Evolutionary conservation across 2,329 filamentous ascomycete species (phyloP).

Genomic region (Cercospora sojina): DNA sequence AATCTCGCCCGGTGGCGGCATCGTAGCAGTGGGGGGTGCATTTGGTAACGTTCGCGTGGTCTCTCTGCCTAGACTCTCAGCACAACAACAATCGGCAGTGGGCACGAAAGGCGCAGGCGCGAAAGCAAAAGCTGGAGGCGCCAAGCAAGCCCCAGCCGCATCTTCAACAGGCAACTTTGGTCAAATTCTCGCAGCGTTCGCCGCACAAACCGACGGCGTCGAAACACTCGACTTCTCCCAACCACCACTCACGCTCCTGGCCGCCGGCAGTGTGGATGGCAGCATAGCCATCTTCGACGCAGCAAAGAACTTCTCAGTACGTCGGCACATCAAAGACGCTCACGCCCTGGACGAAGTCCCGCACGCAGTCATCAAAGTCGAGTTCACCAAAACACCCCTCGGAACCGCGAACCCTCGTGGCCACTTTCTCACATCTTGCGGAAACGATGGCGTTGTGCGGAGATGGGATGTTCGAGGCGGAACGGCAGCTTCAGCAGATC

Average conservation of each 20-base stretch:
- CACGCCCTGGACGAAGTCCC: slow-evolving; percentile 67
- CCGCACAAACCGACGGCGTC: slow-evolving; percentile 75
- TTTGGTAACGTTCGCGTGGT: slow-evolving; percentile 83
- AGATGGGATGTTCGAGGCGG: slow-evolving; percentile 80
- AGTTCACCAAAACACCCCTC: slow-evolving; percentile 65
- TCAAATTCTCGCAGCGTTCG: slow-evolving; percentile 77
- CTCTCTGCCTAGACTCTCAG: slow-evolving; percentile 67
- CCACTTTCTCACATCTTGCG: slow-evolving; percentile 80
- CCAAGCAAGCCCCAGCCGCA: slow-evolving; percentile 44
- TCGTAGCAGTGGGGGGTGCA: slow-evolving; percentile 84
- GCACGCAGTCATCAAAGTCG: slow-evolving; percentile 79
- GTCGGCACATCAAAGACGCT: slow-evolving; percentile 75
- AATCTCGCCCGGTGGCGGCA: slow-evolving; percentile 73
- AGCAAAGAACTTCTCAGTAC: slow-evolving; percentile 79
- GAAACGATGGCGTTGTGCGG: slow-evolving; percentile 87
- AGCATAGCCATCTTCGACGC: slow-evolving; percentile 84
- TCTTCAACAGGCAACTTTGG: slow-evolving; percentile 57
- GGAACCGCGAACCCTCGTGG: slow-evolving; percentile 35
- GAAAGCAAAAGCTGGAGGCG: slow-evolving; percentile 50
- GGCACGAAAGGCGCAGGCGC: slow-evolving; percentile 48
- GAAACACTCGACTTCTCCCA: slow-evolving; percentile 70
- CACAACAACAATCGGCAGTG: slow-evolving; percentile 34
- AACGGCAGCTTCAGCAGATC: slow-evolving; percentile 62
- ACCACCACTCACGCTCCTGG: slow-evolving; percentile 60
- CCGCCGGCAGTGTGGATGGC: slow-evolving; percentile 64